Conservation (phyloP, 805 yeast species). For the Saccharomyces jurei region DNA sequence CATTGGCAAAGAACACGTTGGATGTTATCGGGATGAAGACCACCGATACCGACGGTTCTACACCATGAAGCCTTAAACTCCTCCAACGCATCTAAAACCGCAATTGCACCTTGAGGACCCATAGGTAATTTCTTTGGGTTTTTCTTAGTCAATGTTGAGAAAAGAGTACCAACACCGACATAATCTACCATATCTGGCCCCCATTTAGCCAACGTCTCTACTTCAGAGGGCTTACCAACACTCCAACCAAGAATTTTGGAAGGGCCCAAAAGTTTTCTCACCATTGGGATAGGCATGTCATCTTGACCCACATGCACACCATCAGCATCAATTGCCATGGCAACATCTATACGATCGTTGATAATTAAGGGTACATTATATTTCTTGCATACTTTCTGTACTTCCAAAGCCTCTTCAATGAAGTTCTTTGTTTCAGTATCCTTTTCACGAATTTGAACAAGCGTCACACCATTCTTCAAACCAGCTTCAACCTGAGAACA, state of each 20-base stretch:
- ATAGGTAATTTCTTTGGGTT: constrained; percentile 45
- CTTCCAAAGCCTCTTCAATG: constrained; percentile 48
- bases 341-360: constrained; percentile 83
- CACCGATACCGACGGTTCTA: constrained; percentile 73
- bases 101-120: constrained; percentile 62
- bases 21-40: constrained; percentile 57
- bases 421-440: constrained; percentile 59
- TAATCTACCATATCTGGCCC: constrained; percentile 50
- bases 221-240: constrained; percentile 52
- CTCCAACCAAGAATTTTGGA: constrained; percentile 75
- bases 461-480: constrained; percentile 63
- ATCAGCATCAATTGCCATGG: constrained; percentile 81
- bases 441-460: constrained; percentile 82
- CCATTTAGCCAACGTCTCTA: constrained; percentile 25
- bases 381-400: constrained; percentile 53
- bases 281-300: constrained; percentile 56
- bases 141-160: constrained; percentile 64
- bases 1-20: constrained; percentile 46
- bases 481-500: constrained; percentile 56
- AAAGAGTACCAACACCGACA: constrained; percentile 78
- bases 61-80: constrained; percentile 32
- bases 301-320: constrained; percentile 92
- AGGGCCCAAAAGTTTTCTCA: constrained; percentile 59
- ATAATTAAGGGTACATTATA: constrained; percentile 69
- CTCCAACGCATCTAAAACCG: constrained; percentile 42